Evolutionary conservation across 345 rosid genomes (phyloP).

Genomic region (Passiflora organensis): DNA sequence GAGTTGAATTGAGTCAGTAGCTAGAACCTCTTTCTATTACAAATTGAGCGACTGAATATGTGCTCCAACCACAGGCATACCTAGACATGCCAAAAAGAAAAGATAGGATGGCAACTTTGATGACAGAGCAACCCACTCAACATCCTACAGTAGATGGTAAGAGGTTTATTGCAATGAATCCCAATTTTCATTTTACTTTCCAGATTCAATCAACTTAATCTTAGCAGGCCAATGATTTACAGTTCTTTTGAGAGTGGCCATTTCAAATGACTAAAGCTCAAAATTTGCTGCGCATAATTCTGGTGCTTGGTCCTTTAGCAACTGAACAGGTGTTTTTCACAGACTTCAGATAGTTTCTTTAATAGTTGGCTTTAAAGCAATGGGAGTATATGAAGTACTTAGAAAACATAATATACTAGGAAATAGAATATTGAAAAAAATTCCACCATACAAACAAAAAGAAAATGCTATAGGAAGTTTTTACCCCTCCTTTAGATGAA

Average conservation of each 20-base stretch:
- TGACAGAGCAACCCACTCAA: too few species aligned
- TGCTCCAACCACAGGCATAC: too few species aligned
- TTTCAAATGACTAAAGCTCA: background rate
- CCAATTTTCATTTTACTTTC: too few species aligned
- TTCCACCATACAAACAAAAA: constrained; percentile 8
- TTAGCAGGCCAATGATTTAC: background rate
- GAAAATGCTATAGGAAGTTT: constrained; percentile 14
- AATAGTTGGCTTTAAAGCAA: too few species aligned
- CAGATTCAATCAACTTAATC: background rate
- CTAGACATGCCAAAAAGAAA: too few species aligned
- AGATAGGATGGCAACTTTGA: too few species aligned
- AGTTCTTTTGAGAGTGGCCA: background rate
- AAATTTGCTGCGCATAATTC: background rate
- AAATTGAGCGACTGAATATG: too few species aligned
- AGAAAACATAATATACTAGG: background rate
- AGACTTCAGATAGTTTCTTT: background rate
- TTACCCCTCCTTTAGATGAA: constrained; percentile 99
- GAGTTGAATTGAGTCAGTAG: too few species aligned
- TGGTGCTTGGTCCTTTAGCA: background rate
- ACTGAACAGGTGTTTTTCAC: background rate
- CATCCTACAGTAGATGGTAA: too few species aligned
- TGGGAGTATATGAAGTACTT: too few species aligned
- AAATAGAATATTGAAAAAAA: background rate
- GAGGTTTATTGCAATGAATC: too few species aligned
- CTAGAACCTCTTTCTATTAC: too few species aligned